phyloP scores from a whole-genome alignment of 176 grass and related monocot species.

The Triticum urartu region DNA sequence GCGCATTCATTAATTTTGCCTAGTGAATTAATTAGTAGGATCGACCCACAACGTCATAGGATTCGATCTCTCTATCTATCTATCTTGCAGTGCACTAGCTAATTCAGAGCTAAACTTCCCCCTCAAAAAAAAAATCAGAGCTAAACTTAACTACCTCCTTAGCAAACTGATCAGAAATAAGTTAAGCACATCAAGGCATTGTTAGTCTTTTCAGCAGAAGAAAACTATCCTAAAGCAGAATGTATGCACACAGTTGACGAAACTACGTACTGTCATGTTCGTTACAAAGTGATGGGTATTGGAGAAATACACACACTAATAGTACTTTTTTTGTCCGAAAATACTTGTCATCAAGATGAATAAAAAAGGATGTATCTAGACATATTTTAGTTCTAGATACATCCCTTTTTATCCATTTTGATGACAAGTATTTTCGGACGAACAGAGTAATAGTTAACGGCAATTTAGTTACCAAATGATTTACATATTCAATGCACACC shows the following conservation, averaged over 20 bases:
- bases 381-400: no score
- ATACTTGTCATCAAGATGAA: no score
- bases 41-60: background rate
- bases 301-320: background rate
- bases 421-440: no score
- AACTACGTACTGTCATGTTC: background rate
- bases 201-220: no score
- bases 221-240: no score
- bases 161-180: background rate
- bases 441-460: background rate
- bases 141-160: background rate
- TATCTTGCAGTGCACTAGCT: background rate
- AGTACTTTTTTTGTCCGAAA: background rate
- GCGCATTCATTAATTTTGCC: background rate
- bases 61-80: background rate
- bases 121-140: background rate
- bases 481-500: background rate
- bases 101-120: background rate
- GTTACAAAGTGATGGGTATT: background rate
- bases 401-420: no score
- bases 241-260: background rate
- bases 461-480: background rate
- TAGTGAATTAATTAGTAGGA: background rate
- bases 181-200: background rate
- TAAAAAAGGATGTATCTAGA: no score